Conservation (phyloP, 2,329 filamentous ascomycete genomes). For the Tothia fuscella region DNA sequence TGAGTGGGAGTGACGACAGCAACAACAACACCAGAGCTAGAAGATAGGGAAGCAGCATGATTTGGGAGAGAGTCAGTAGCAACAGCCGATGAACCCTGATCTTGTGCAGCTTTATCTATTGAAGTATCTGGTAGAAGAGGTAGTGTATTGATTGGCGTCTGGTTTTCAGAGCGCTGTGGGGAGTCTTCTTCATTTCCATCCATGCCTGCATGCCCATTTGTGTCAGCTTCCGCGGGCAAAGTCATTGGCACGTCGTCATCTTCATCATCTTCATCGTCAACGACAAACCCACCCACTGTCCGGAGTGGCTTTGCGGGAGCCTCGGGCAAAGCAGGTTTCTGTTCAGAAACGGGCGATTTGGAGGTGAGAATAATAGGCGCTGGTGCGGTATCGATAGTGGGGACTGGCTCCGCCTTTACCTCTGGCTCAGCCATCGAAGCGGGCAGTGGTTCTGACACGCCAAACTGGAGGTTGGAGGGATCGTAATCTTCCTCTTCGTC, state of each 20-base stretch:
- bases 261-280: conserved; percentile 50
- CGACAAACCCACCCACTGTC: conserved; percentile 49
- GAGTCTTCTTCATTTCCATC: conserved; percentile 33
- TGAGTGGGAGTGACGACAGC: conserved; percentile 20
- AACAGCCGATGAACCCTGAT: conserved; percentile 37
- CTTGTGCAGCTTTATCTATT: conserved; percentile 44
- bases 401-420: neutral
- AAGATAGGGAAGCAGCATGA: conserved; percentile 23
- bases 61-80: conserved; percentile 37
- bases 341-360: neutral
- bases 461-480: conserved; percentile 9
- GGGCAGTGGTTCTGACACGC: neutral
- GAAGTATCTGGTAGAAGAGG: conserved; percentile 47
- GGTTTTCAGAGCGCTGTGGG: conserved; percentile 42
- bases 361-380: neutral
- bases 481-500: conserved; percentile 12
- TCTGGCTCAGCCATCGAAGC: neutral
- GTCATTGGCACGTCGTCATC: conserved; percentile 38
- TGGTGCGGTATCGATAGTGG: conserved; percentile 1
- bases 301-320: conserved; percentile 18
- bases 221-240: conserved; percentile 31
- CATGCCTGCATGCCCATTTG: conserved; percentile 23
- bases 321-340: neutral
- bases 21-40: conserved; percentile 14
- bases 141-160: conserved; percentile 43